These are phyloP conservation scores for Aspergillus luchuensis DNA, from an alignment of 2,329 filamentous ascomycete genomes.

Conservation along the genomic window DNA sequence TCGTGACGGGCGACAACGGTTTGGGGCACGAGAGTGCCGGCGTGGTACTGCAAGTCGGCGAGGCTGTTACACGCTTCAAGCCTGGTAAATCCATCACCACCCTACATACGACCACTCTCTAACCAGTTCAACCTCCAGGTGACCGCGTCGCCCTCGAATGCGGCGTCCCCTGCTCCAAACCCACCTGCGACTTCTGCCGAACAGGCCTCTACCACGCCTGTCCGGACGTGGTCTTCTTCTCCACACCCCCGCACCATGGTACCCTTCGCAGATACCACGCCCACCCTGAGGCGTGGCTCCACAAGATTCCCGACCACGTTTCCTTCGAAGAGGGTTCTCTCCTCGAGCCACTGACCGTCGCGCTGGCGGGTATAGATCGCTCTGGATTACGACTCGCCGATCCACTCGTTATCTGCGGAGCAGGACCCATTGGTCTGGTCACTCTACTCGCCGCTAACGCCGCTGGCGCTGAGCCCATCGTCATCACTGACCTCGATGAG, in stretches of 20 bases:
- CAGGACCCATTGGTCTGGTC: constrained; percentile 23
- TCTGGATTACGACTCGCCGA: constrained; percentile 20
- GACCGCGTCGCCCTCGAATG: constrained; percentile 24
- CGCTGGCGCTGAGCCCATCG: constrained; percentile 22
- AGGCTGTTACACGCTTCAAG: constrained; percentile 21
- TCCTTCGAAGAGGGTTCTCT: constrained; percentile 22
- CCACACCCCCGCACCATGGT: constrained; percentile 24
- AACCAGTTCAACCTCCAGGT: constrained; percentile 3
- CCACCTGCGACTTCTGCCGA: constrained; percentile 22
- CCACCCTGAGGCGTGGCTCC: constrained; percentile 23
- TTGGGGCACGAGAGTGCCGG: constrained; percentile 25
- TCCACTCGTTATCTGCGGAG: constrained; percentile 22
- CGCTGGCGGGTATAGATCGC: constrained; percentile 21
- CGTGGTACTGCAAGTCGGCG: constrained; percentile 19
- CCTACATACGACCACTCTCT: background rate
- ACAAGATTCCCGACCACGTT: constrained; percentile 20
- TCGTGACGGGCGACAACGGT: constrained; percentile 24
- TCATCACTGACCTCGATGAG: constrained; percentile 23
- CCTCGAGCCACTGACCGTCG: constrained; percentile 22
- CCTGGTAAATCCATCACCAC: constrained; percentile 8
- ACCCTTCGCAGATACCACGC: constrained; percentile 24
- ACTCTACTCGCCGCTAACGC: constrained; percentile 22
- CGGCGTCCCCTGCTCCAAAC: constrained; percentile 22
- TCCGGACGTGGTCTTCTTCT: constrained; percentile 24
- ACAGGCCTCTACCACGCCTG: constrained; percentile 23